Conservation (phyloP, 2,329 filamentous ascomycete species). For the Colletotrichum caudatum region DNA sequence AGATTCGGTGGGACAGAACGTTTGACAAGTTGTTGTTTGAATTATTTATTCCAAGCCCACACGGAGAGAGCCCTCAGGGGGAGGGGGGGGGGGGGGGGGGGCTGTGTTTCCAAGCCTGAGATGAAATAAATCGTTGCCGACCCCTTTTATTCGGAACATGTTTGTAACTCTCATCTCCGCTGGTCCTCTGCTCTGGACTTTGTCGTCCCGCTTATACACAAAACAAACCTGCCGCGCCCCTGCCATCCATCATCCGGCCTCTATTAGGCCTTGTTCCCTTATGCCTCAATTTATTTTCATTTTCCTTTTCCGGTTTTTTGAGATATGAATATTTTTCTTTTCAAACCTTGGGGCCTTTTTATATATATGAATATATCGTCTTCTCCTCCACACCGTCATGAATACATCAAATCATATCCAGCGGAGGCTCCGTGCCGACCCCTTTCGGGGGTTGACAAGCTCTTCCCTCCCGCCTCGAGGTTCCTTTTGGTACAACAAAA, state of each 20-base stretch:
- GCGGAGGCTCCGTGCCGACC: conserved; percentile 12
- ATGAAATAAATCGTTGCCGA: not conserved
- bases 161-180: not conserved
- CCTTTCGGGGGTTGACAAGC: not conserved
- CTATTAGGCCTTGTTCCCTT: not conserved
- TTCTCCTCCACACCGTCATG: not conserved
- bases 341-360: too few species aligned
- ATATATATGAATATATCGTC: not conserved
- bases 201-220: not conserved
- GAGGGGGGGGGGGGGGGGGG: too few species aligned
- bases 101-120: not conserved
- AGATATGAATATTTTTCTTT: not conserved
- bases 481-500: conserved; percentile 32
- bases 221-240: not conserved
- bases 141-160: not conserved
- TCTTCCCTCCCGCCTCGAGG: conserved; percentile 17
- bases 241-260: not conserved
- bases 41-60: not conserved
- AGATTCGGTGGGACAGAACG: not conserved
- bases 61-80: not conserved
- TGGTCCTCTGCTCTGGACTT: too few species aligned
- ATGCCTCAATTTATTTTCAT: not conserved
- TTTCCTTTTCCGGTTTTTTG: not conserved
- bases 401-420: conserved; percentile 27
- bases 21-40: not conserved